Conservation (phyloP, 805 yeast species). For the Candida pini region DNA sequence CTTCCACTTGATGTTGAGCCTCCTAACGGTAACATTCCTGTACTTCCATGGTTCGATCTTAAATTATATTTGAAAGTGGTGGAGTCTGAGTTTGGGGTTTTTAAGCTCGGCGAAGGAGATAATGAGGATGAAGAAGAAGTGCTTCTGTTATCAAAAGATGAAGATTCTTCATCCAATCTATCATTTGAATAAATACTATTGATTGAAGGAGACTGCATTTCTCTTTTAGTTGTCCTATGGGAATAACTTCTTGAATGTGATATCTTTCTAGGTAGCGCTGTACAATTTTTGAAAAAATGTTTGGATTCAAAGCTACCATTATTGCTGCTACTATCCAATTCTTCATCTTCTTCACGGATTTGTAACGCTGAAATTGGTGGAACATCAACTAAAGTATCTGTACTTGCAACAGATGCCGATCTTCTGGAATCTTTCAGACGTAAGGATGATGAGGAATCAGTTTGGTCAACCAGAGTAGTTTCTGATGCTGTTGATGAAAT, state of each 20-base stretch:
- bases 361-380: conserved; percentile 11
- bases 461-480: conserved; percentile 13
- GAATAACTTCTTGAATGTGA: background rate
- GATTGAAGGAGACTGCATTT: conserved; percentile 3
- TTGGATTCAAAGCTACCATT: background rate
- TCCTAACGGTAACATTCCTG: conserved; percentile 1
- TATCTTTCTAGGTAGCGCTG: background rate
- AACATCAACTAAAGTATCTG: conserved; percentile 18
- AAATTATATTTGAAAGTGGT: conserved; percentile 4
- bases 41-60: conserved; percentile 2
- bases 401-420: conserved; percentile 14
- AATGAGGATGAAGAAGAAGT: background rate
- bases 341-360: conserved; percentile 17
- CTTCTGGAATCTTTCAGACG: conserved; percentile 1
- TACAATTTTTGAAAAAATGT: background rate
- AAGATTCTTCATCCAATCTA: no score
- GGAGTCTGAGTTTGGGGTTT: conserved; percentile 2
- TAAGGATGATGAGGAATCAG: conserved; percentile 1
- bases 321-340: conserved; percentile 4
- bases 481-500: conserved; percentile 19
- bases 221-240: conserved; percentile 19
- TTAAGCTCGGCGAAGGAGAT: background rate
- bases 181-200: background rate
- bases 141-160: background rate
- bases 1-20: background rate